phyloP scores from a whole-genome alignment of 768 basidiomycete genomes.

The Coprinellus aureogranulatus region DNA sequence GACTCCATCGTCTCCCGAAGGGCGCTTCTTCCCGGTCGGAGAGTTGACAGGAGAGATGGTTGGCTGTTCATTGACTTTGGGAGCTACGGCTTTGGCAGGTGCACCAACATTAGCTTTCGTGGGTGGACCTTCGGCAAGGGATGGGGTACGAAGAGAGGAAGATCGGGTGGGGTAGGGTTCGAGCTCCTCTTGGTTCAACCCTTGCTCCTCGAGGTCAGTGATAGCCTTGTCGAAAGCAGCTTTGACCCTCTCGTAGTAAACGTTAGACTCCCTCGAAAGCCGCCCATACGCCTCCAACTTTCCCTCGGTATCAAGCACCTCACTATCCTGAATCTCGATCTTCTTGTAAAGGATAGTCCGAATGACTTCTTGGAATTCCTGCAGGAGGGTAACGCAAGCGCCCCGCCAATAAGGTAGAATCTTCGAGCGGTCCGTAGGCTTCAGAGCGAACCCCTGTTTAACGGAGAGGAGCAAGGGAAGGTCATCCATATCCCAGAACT shows the following conservation, averaged over 20 bases:
- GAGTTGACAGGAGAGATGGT: too few relatives aligned
- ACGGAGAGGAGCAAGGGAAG: neutral
- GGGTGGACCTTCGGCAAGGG: too few relatives aligned
- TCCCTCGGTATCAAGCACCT: neutral
- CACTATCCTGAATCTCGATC: neutral
- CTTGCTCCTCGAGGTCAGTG: neutral
- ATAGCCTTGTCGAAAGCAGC: neutral
- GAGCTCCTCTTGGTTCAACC: neutral
- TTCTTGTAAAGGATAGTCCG: neutral
- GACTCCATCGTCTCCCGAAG: too few relatives aligned
- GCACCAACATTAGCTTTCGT: too few relatives aligned
- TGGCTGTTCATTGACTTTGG: too few relatives aligned
- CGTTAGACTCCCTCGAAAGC: neutral
- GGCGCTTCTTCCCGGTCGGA: too few relatives aligned
- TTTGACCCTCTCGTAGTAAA: neutral
- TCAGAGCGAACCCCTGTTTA: neutral
- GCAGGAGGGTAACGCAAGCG: neutral
- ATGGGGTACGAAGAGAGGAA: too few relatives aligned
- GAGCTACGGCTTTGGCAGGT: too few relatives aligned
- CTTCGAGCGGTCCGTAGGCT: neutral
- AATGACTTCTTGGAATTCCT: neutral
- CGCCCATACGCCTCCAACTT: neutral
- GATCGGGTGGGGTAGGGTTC: neutral
- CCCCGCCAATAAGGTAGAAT: neutral
- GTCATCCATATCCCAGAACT: neutral